A percentile compares a stretch with the other conserved stretches of the same genome.
These are phyloP conservation scores for Lasiodiplodia sp. DNA, from an alignment of 2,329 filamentous ascomycete species.

Conservation along the genomic window DNA sequence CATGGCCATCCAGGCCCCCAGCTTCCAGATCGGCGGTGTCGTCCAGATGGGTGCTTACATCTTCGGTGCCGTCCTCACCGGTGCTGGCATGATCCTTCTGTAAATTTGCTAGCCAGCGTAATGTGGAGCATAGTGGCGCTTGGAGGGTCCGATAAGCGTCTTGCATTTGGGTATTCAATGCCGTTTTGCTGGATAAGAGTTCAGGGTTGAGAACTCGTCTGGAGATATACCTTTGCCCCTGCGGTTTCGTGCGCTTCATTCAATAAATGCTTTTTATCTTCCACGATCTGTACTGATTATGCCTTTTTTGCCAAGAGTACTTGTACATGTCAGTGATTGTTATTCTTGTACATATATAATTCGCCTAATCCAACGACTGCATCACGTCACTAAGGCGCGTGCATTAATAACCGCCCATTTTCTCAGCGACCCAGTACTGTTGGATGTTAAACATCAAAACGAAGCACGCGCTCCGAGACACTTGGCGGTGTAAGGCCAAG, in stretches of 20 bases:
- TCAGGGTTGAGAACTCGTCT: slow-evolving; percentile 10
- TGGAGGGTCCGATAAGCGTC: neutral
- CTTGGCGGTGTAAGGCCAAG: slow-evolving; percentile 1
- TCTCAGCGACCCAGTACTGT: neutral
- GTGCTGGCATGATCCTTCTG: slow-evolving; percentile 63
- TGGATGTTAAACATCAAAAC: neutral
- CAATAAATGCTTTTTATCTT: slow-evolving; percentile 21
- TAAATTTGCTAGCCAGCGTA: slow-evolving; percentile 41
- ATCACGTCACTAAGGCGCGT: neutral
- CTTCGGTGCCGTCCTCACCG: slow-evolving; percentile 58
- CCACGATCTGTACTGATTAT: slow-evolving; percentile 18
- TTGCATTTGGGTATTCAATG: slow-evolving; percentile 13
- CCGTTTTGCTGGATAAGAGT: slow-evolving; percentile 8
- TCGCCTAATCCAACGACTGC: neutral
- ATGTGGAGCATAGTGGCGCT: slow-evolving; percentile 15
- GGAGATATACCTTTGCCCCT: slow-evolving; percentile 29
- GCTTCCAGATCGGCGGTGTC: slow-evolving; percentile 51
- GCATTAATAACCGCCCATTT: neutral
- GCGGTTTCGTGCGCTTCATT: slow-evolving; percentile 19
- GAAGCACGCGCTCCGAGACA: neutral
- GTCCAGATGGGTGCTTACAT: slow-evolving; percentile 60
- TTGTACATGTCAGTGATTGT: slow-evolving; percentile 17
- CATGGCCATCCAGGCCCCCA: slow-evolving; percentile 52
- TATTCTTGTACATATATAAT: slow-evolving; percentile 1
- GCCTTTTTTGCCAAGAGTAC: slow-evolving; percentile 4